Base-by-base conservation (phyloP, 768 basidiomycete genomes). In the Infundibulicybe gibba region DNA sequence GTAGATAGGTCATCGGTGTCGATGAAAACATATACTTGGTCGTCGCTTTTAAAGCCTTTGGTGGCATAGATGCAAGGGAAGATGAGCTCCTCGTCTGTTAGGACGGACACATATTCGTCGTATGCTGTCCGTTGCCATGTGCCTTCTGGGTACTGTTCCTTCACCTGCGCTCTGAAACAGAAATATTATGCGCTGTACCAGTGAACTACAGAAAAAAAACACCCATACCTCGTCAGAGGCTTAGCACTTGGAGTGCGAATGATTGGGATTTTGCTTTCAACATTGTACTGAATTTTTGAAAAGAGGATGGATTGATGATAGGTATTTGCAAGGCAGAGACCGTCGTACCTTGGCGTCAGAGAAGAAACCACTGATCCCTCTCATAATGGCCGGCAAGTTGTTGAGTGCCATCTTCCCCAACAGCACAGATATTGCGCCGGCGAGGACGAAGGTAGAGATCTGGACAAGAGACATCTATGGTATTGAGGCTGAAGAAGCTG, bases 31-130 rank as follows among this genome's bases (percentile, higher is more conserved):
- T 48, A 57, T 15, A 54, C 54, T 30, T 57, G 55, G 30, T 57
- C 54, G 34, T 57, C 51, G 35, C 47, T 50, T 43, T 57, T 57
- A 45, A 52, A 57, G 31, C 55, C 55, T 41, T 57, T 57, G 15
- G 55, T 57, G 3, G 55, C 55, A 40, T 57, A 57, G 41, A 57
- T 57, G 46, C 55, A 57, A 15, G 55, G 55, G 49, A 57, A 57
- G 32, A 54, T 33, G 32, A 57, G 48, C 12, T 57, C 55, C 35
- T 57, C 55, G 32, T 57, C 51, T 31, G 50, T 41, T 11, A 57
- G 51, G 32, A 57, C 51, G 1, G 47, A 44, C 19, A 44, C 49
- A 32, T 54, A 57, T 21, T 52, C 48, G 30, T 57, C 55, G 30
- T 52, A 57, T n/a, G 55, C 51, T 13, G 48, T 47, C 38, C 55